Base-by-base conservation (phyloP, 2,329 filamentous ascomycete genomes). In the Phyllosticta capitalensis region DNA sequence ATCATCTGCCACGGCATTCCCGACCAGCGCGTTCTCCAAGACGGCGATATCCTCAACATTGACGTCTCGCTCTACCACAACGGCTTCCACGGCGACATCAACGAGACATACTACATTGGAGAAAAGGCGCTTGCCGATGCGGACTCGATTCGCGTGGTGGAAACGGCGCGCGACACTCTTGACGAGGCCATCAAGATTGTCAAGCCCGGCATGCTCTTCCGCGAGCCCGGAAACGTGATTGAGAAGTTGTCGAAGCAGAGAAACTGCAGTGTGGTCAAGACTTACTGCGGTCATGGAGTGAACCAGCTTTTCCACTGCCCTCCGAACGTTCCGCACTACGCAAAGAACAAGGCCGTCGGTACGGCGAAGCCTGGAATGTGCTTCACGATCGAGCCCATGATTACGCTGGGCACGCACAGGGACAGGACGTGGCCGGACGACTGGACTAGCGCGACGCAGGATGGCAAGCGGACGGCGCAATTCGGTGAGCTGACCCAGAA, bases 381-480 rank as follows among this genome's bases (percentile, higher is more conserved):
- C 64, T 99, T 99, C 69, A 99, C 94, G 0, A 99, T 99, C 63
- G 94, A 99, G 77, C 94, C 94, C 17, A 99, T 99, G 94, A 92
- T 99, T 71, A 91, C 90, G 49, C 74, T 96, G 59, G 94, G 94
- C 61, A 92, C 89, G 62, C 89, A 96, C 74, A 85, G 85, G 63
- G 94, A 99, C 70, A 88, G 94, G 72, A 97, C 91, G 0, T 99
- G 94, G 94, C 94, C 94, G 0, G 94, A 99, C 72, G 90, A 97
- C 78, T 99, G 94, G 94, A 99, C 94, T 0, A 96, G 91, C 74
- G 89, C 90, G 5, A 99, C 94, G 0, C 83, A 86, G 60, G 94
- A 99, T 71, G 94, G 94, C 55, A 89, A 88, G 74, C 80, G 84
- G 70, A 96, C 92, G 17, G 94, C 94, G 9, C 94, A 99, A 71